Evolutionary conservation across 106 monocot species (phyloP), one percentile per base, ranked within the genome.

Genomic region (Narthecium ossifragum): DNA sequence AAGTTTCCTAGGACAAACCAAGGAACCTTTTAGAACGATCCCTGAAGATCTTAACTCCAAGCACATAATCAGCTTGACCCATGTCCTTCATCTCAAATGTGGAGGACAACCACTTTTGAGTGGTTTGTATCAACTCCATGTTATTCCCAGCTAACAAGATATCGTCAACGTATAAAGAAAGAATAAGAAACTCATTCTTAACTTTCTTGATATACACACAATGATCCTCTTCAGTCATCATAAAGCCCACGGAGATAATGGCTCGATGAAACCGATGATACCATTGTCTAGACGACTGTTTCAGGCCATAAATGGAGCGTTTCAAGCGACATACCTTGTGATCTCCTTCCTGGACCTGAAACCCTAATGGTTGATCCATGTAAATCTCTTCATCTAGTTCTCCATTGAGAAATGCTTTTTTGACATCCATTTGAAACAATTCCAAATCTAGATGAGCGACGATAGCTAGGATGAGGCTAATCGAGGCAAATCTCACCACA

Each of bases 231-330:
- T 54, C 31, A 17, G 5, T 54, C 31, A 29, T 54, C 10, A 5
- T 13, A 54, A 54, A 54, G 10, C 30, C 54, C 13, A 14, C 4
- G 0, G 10, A 6, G 3, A 31, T 9, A 13, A 54, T 31, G 5
- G 27, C 1, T 54, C 2, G 2, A 21, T 23, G 47, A 2, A 62
- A 31, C 17, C 28, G 46, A 0, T 31, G 18, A 9, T 48, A 31
- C 62, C 39, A 59, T 40, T 59, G 39, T 28, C 39, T 59, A 41
- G 25, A 59, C 8, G 46, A 46, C 12, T 61, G 46, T 31, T 61
- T 46, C 18, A 61, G 21, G 30, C 28, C 46, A 41, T 61, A 61
- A n/a, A 61, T 61, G 26, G 46, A 61, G 4, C 26, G 14, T 8
- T 31, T 18, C 12, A 61, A 25, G 6, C 26, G 30, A n/a, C 46